A percentile compares a stretch with the other conserved stretches of the same genome.
Evolutionary conservation across 225 moss, liverwort and hornwort species (phyloP).

Genomic region (Antitrichia curtipendula): DNA sequence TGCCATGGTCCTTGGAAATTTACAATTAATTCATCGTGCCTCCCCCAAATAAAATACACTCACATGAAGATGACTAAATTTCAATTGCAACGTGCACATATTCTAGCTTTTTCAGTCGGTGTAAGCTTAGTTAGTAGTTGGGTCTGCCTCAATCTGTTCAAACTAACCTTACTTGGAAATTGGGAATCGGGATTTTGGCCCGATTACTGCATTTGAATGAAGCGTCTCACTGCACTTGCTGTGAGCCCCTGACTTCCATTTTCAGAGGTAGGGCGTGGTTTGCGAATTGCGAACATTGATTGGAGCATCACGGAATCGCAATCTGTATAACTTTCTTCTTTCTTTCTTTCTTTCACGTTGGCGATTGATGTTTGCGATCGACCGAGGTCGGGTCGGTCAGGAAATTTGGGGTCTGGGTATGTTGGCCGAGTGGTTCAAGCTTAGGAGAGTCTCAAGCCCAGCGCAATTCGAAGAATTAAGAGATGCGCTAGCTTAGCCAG

Average conservation of each 20-base stretch:
- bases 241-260: background rate
- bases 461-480: background rate
- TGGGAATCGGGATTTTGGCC: background rate
- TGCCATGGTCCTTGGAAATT: background rate
- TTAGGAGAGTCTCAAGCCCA: background rate
- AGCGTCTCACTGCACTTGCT: background rate
- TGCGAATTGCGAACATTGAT: background rate
- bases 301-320: background rate
- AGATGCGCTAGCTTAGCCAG: background rate
- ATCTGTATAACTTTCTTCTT: background rate
- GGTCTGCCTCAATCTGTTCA: background rate
- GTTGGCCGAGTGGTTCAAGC: background rate
- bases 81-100: background rate
- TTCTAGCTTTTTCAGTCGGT: no score
- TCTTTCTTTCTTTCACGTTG: background rate
- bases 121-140: background rate
- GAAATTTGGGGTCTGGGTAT: background rate
- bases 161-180: background rate
- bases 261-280: background rate
- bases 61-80: background rate
- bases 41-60: background rate
- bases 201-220: background rate
- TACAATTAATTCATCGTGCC: background rate
- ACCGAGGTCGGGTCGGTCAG: background rate
- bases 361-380: background rate